These are phyloP conservation scores for Carex arenaria DNA, from an alignment of 202 grass and related monocot species.

Conservation along the genomic window DNA sequence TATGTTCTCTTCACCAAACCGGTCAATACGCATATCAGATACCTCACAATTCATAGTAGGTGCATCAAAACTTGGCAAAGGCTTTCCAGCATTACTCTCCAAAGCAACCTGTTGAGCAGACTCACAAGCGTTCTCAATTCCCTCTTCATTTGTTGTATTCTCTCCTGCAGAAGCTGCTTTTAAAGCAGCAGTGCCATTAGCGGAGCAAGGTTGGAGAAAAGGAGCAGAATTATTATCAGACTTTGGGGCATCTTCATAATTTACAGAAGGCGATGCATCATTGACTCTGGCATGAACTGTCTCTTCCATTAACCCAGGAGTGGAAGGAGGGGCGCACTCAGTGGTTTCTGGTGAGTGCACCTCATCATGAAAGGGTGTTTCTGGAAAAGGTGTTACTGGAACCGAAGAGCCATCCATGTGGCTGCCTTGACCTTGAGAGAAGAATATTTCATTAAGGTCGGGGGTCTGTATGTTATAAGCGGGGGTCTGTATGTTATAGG, in stretches of 20 bases:
- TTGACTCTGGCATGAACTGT: slow-evolving; percentile 63
- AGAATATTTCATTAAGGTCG: slow-evolving; percentile 82
- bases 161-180: slow-evolving; percentile 14
- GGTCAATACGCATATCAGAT: slow-evolving; percentile 2
- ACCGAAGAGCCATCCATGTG: slow-evolving; percentile 42
- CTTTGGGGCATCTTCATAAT: slow-evolving; percentile 48
- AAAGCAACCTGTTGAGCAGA: neutral
- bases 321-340: slow-evolving; percentile 62
- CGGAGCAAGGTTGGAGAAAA: slow-evolving; percentile 29
- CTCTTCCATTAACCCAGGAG: slow-evolving; percentile 84
- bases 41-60: slow-evolving; percentile 11
- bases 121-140: slow-evolving; percentile 6
- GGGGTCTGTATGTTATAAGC: slow-evolving; percentile 73
- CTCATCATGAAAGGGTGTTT: slow-evolving; percentile 43
- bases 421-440: slow-evolving; percentile 39
- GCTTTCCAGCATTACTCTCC: neutral
- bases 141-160: slow-evolving; percentile 4
- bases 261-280: slow-evolving; percentile 51
- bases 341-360: slow-evolving; percentile 48
- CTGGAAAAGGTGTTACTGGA: slow-evolving; percentile 41
- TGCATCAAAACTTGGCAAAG: neutral
- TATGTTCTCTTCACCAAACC: neutral
- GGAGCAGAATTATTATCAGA: slow-evolving; percentile 36
- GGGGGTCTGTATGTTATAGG: slow-evolving; percentile 50
- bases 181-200: slow-evolving; percentile 31